Percentiles rank a stretch among this genome's conserved stretches.
phyloP scores from a whole-genome alignment of 805 yeast species.

The Wickerhamomyces strasburgensis region DNA sequence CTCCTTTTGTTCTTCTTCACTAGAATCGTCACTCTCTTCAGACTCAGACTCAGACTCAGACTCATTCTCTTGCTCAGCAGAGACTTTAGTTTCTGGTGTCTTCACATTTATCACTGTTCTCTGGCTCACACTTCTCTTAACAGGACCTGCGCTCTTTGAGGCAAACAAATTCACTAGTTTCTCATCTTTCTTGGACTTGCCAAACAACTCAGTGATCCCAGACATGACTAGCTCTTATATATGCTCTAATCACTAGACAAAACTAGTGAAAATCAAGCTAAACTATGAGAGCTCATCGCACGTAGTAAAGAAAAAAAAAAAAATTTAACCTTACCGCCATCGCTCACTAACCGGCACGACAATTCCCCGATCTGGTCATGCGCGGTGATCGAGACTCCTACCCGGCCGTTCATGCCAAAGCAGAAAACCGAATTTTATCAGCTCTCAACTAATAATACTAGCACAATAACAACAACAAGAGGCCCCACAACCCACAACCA shows the following conservation, averaged over 20 bases:
- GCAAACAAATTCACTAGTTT: constrained; percentile 32
- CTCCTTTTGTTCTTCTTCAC: constrained; percentile 21
- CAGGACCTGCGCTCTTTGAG: constrained; percentile 40
- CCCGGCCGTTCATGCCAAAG: constrained; percentile 10
- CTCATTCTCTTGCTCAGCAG: constrained; percentile 6
- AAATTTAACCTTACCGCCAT: no score
- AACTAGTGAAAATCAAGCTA: no score
- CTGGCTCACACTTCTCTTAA: constrained; percentile 32
- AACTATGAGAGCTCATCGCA: constrained; percentile 18
- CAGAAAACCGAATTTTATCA: constrained; percentile 1
- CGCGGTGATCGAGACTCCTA: constrained; percentile 3
- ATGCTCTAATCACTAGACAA: no score
- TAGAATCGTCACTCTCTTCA: constrained; percentile 20
- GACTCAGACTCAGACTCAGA: background rate
- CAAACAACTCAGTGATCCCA: constrained; percentile 30
- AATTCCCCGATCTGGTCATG: constrained; percentile 5
- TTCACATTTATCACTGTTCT: constrained; percentile 30
- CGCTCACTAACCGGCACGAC: no score
- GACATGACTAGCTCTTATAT: no score
- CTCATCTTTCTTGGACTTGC: constrained; percentile 27
- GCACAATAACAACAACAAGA: constrained; percentile 7
- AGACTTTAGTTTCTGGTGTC: constrained; percentile 8
- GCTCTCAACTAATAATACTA: constrained; percentile 5
- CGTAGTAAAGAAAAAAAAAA: no score
- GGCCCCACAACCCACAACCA: no score